Evolutionary conservation across 2,329 filamentous ascomycete genomes (phyloP), one percentile per base, ranked within the genome.

Genomic region (Lasiodiplodia sp.): DNA sequence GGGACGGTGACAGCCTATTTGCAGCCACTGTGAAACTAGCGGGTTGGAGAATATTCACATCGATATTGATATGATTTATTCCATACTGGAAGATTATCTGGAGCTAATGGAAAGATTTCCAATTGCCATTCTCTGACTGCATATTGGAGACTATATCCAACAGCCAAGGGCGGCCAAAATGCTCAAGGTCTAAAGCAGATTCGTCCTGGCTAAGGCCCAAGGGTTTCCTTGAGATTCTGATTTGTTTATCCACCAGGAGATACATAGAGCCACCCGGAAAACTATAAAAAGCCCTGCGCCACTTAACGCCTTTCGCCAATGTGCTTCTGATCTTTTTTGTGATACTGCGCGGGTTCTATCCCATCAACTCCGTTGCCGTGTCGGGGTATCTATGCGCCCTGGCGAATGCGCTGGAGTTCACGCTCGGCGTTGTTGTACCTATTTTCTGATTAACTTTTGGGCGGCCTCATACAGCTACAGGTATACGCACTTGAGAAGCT

Each of bases 401-500:
- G 52, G 62, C 68, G 68, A 37, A 66, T 66, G 47, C 68, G 68
- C 68, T 69, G 68, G 62, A 69, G 52, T 44, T 69, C 68, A 14
- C 68, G 68, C 53, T 69, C 68, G 21, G 68, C 68, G 40, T 57
- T 66, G 68, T 69, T 69, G 62, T 69, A 69, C 62, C 68, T 69
- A 25, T 25, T 18, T 21, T 4, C 16, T 11, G n/a, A 21, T 68
- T 18, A 66, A 62, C 8, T 21, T n/a, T 16, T 47, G 11, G 12
- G 14, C 10, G 40, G 21, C 3, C 28, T 5, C 40, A 16, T 12
- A 3, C 16, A 10, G 8, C n/a, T 8, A 8, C 11, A 25, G 21
- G 4, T n/a, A 7, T 23, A 76, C 76, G 72, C 79, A 80, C 77
- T 80, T 80, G 71, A 99, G 89, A 63, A 99, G 89, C 84, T 99